phyloP scores from a whole-genome alignment of 352 stramenopile species.

The Saprolegnia diclina region DNA sequence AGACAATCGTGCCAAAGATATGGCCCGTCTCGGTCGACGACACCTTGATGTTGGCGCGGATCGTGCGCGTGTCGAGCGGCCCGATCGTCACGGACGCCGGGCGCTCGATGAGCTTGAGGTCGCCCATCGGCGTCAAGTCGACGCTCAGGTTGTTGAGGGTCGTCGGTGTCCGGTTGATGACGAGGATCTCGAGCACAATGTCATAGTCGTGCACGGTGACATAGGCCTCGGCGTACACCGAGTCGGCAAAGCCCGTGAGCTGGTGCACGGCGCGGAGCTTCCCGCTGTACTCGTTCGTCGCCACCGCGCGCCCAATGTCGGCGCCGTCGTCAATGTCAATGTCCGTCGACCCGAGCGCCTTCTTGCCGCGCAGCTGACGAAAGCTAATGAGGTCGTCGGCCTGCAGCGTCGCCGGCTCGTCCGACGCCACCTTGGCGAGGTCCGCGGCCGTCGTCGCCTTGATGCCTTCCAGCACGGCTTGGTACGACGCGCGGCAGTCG shows the following conservation, averaged over 20 bases:
- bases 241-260: constrained; percentile 98
- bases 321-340: constrained; percentile 98
- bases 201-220: constrained; percentile 99
- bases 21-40: constrained; percentile 99
- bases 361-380: constrained; percentile 91
- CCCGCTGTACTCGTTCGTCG: constrained; percentile 80
- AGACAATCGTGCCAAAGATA: constrained; percentile 99
- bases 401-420: constrained; percentile 58
- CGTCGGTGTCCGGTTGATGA: constrained; percentile 98
- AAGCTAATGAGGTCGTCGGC: constrained; percentile 98
- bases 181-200: constrained; percentile 98
- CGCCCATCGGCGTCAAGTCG: constrained; percentile 98
- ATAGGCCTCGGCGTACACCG: constrained; percentile 98
- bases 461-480: constrained; percentile 63
- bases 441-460: constrained; percentile 42
- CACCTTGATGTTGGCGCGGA: constrained; percentile 99
- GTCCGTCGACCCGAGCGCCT: constrained; percentile 89
- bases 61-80: constrained; percentile 94
- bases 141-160: constrained; percentile 98
- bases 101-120: constrained; percentile 99
- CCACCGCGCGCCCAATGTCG: constrained; percentile 92
- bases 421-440: constrained; percentile 44
- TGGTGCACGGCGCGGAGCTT: constrained; percentile 97
- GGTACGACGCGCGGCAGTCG: constrained; percentile 75
- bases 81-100: constrained; percentile 97